phyloP scores from a whole-genome alignment of 306 rosid species.

The Trichosanthes cucumerina region DNA sequence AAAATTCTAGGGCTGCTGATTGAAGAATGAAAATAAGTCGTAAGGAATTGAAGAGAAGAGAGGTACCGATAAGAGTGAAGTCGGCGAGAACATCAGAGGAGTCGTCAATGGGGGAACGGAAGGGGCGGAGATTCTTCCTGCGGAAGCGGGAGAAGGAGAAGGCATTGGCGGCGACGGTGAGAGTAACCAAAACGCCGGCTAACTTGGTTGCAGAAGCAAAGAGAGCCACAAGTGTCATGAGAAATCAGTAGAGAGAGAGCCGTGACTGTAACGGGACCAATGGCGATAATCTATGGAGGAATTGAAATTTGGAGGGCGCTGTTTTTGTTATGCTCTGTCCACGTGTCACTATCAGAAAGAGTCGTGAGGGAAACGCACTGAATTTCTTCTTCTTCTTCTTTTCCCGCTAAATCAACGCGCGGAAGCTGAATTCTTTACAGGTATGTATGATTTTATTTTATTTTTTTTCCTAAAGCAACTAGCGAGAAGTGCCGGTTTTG shows the following conservation, averaged over 20 bases:
- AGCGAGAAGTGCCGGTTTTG: no score
- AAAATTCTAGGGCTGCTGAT: neutral
- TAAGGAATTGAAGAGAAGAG: neutral
- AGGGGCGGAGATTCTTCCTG: constrained; percentile 48
- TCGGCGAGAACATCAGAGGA: constrained; percentile 56
- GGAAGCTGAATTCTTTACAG: neutral
- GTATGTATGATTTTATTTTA: neutral
- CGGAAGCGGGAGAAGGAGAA: constrained; percentile 55
- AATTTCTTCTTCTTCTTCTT: neutral
- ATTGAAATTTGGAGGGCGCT: neutral
- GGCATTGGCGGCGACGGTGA: constrained; percentile 70
- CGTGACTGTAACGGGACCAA: neutral
- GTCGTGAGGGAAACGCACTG: neutral
- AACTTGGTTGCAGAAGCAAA: constrained; percentile 69
- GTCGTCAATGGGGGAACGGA: constrained; percentile 69
- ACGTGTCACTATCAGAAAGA: neutral
- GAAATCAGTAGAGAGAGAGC: neutral
- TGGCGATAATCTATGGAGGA: neutral
- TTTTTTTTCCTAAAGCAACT: no score
- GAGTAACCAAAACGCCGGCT: constrained; percentile 48
- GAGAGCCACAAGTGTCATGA: constrained; percentile 46
- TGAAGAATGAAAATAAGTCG: neutral
- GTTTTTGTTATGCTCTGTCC: neutral
- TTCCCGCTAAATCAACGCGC: neutral
- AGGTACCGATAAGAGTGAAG: constrained; percentile 43